Evolutionary conservation across 2,329 filamentous ascomycete species (phyloP), one percentile per base, ranked within the genome.

Genomic region (Teratosphaeria destructans): DNA sequence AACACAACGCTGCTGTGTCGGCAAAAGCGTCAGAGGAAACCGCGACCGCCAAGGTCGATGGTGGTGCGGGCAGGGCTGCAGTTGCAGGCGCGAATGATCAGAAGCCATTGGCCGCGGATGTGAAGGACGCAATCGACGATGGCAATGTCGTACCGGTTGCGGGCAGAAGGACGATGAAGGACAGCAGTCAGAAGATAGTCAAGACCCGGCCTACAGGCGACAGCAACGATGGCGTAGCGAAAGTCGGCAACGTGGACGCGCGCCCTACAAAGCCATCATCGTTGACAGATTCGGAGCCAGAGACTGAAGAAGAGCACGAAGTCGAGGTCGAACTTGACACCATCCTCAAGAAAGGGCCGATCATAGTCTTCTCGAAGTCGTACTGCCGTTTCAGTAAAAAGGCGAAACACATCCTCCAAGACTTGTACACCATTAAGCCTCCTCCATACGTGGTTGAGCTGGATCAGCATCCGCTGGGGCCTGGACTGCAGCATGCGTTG

Each of bases 331-430:
- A 90, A 72, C 75, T 97, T 63, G 87, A 90, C 68, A 73, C 75
- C 7, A 95, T 97, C 55, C 74, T 97, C 64, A 94, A 92, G 77
- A 87, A 85, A 70, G 85, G 89, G 3, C 91, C 93, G 16, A 86
- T 97, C 61, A 89, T 96, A 72, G 90, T 99, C 68, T 97, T 97
- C 78, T 96, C 91, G 64, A 97, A 99, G 75, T 84, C 88, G 1
- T 96, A 93, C 76, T 99, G 94, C 74, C 90, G 88, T 0, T 87
- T 83, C 76, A 96, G 91, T 57, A 87, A 85, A 71, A 85, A 85
- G 66, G 94, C 94, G 54, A 99, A 99, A 66, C 79, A 81, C 52
- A 82, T 97, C 59, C 82, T 99, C 49, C 83, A 96, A 52, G 84
- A 92, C 26, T 86, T 88, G 67, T 97, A 97, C 78, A 79, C 79